Evolutionary conservation across 176 grass and related monocot genomes (phyloP), one percentile per base, ranked within the genome.

Genomic region (maize (Zea mays)): DNA sequence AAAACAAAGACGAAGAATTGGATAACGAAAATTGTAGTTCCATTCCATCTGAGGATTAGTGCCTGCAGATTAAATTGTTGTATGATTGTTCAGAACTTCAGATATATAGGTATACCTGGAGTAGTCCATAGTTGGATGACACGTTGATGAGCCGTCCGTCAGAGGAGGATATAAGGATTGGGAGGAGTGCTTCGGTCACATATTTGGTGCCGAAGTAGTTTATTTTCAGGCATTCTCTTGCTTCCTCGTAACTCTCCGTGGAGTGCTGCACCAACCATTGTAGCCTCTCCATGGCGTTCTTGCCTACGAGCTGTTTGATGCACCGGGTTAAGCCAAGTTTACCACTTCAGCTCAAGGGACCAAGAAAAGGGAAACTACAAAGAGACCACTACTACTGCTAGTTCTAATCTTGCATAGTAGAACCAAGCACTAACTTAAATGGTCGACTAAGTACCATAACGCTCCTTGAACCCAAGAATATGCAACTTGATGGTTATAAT

Each of bases 191-290:
- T 67, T 89, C 80, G 1, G 83, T 89, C 33, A 89, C 85, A 66
- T 74, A 48, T 57, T 89, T 91, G 46, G 77, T 62, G 12, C 88
- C 88, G 15, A 75, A 82, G 75, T 94, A 94, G 75, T 94, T 94
- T 67, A 76, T 85, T 74, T 79, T 84, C 72, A 91, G 46, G 56
- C 88, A 94, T 75, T 91, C 80, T 72, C 84, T 63, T 56, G 88
- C 88, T 62, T 88, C 67, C 36, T 89, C 77, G 12, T 86, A 84
- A 38, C 83, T 89, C 77, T 91, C 84, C 2, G 21, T 75, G 37
- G 82, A 59, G 46, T 56, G 41, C 47, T 86, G 58, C 57, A 82
- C 27, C 47, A 85, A 8, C 85, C 85, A 88, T 16, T 82, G 35
- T 3, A 67, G 72, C 21, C 77, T 57, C 46, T 78, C 78, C 62